Conservation (phyloP, 1,139 yeast species). For the Taphrina pruni region DNA sequence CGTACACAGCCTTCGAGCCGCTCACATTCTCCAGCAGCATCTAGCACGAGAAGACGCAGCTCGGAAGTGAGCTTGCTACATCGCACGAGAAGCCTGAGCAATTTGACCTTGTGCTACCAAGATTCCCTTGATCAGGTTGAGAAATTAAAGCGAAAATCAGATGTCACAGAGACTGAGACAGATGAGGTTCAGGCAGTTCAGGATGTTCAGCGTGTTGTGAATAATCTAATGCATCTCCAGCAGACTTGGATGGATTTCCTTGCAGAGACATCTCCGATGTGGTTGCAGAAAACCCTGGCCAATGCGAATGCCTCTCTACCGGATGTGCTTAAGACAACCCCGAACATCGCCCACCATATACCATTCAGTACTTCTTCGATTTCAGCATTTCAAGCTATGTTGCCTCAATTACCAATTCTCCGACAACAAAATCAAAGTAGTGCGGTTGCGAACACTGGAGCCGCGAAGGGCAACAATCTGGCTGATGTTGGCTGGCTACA, state of each 20-base stretch:
- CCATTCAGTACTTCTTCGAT: conserved; percentile 11
- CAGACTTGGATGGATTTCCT: conserved; percentile 30
- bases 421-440: neutral
- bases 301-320: conserved; percentile 26
- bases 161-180: neutral
- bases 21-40: conserved; percentile 4
- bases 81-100: neutral
- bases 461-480: neutral
- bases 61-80: conserved; percentile 2
- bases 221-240: conserved; percentile 23
- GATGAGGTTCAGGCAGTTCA: neutral
- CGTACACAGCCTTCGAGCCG: conserved; percentile 25
- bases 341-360: conserved; percentile 12
- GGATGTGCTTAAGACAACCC: conserved; percentile 17
- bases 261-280: conserved; percentile 27
- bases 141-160: neutral
- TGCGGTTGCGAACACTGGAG: neutral
- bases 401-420: conserved; percentile 11
- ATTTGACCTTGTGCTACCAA: neutral
- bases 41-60: neutral
- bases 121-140: neutral
- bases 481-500: conserved; percentile 29
- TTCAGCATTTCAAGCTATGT: conserved; percentile 33
- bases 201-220: conserved; percentile 13
- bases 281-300: conserved; percentile 30